A percentile compares a stretch with the other conserved stretches of the same genome.
Evolutionary conservation across 2,329 filamentous ascomycete species (phyloP).

Genomic region (Emmonsiellopsis sp.): DNA sequence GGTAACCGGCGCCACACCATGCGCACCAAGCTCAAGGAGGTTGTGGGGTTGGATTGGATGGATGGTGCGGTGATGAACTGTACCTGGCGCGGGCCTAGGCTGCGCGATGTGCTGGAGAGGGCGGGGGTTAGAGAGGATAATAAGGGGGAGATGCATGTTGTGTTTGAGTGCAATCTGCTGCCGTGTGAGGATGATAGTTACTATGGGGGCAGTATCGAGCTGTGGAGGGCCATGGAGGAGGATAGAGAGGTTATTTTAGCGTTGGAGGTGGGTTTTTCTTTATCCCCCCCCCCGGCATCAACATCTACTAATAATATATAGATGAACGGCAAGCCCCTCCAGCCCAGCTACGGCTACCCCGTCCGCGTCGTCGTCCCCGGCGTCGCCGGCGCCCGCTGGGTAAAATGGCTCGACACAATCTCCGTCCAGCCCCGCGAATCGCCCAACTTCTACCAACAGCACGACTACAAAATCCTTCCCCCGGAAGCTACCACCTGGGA

Average conservation of each 20-base stretch:
- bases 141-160: slow-evolving; percentile 37
- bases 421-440: slow-evolving; percentile 44
- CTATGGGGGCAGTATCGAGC: slow-evolving; percentile 49
- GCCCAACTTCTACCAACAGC: slow-evolving; percentile 48
- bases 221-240: slow-evolving; percentile 35
- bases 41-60: slow-evolving; percentile 51
- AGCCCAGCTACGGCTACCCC: slow-evolving; percentile 44
- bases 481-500: slow-evolving; percentile 41
- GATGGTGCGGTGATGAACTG: slow-evolving; percentile 55
- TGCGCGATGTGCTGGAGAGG: slow-evolving; percentile 43
- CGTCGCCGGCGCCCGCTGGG: slow-evolving; percentile 44
- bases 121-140: slow-evolving; percentile 34
- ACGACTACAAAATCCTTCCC: slow-evolving; percentile 52
- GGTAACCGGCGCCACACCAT: slow-evolving; percentile 54
- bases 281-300: neutral
- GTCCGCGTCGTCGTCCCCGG: slow-evolving; percentile 45
- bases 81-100: slow-evolving; percentile 45
- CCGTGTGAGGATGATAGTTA: slow-evolving; percentile 49
- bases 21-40: slow-evolving; percentile 51
- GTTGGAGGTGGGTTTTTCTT: slow-evolving; percentile 29
- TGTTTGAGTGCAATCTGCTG: slow-evolving; percentile 47
- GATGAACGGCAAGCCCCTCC: slow-evolving; percentile 43
- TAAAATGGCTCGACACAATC: slow-evolving; percentile 50
- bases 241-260: slow-evolving; percentile 42
- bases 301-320: slow-evolving; percentile 13